phyloP scores from a whole-genome alignment of 768 basidiomycete species.

The Hericium rajendrae region DNA sequence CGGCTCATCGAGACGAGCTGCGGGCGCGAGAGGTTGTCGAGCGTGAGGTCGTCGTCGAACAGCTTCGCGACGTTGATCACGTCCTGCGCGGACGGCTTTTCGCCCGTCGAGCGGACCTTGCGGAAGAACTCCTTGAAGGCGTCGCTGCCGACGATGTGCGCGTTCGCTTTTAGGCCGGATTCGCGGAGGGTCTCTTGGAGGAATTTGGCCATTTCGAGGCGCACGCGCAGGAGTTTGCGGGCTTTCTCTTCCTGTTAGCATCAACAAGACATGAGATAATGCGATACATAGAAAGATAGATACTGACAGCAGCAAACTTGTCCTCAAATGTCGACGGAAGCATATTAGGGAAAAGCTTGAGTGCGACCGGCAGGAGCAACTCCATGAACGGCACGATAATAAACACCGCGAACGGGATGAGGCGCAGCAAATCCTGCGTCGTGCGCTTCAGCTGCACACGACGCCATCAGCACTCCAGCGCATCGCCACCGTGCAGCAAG shows the following conservation, averaged over 20 bases:
- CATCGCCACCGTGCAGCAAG: neutral
- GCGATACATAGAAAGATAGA: neutral
- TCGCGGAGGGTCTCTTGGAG: slow-evolving; percentile 95
- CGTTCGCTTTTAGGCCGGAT: slow-evolving; percentile 84
- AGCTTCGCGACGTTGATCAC: slow-evolving; percentile 92
- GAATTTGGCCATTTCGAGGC: slow-evolving; percentile 99
- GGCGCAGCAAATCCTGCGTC: slow-evolving; percentile 83
- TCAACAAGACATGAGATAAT: neutral
- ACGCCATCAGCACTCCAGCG: neutral
- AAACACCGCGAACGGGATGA: slow-evolving; percentile 94
- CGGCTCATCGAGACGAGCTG: slow-evolving; percentile 95
- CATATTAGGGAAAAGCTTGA: slow-evolving; percentile 98
- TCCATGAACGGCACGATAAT: slow-evolving; percentile 98
- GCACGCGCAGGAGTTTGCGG: slow-evolving; percentile 86
- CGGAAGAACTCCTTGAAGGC: slow-evolving; percentile 99
- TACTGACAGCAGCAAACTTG: slow-evolving; percentile 79
- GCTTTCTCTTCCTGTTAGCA: slow-evolving; percentile 82
- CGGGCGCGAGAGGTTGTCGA: slow-evolving; percentile 97
- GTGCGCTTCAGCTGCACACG: slow-evolving; percentile 75
- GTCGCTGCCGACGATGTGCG: slow-evolving; percentile 87
- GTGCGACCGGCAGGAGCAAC: slow-evolving; percentile 85
- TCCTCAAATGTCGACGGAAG: slow-evolving; percentile 97
- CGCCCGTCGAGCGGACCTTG: slow-evolving; percentile 93
- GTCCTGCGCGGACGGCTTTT: slow-evolving; percentile 80
- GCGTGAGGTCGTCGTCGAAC: slow-evolving; percentile 94